These are phyloP conservation scores for Colletotrichum sidae DNA, from an alignment of 2,329 filamentous ascomycete genomes.

Conservation along the genomic window DNA sequence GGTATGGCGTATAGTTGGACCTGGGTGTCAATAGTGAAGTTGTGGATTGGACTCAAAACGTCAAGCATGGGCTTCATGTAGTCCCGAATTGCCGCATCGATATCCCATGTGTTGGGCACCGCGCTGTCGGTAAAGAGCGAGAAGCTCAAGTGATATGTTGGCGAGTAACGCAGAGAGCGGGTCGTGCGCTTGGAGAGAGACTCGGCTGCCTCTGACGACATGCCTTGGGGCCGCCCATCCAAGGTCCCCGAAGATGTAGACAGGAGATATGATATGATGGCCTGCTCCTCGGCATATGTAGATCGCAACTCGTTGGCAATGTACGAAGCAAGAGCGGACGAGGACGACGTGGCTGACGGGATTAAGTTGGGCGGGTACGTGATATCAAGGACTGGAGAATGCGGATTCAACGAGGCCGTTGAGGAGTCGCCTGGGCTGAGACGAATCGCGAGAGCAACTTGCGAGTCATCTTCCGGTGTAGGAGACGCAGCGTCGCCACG, in stretches of 20 bases:
- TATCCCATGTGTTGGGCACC: conserved; percentile 88
- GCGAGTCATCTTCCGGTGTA: conserved; percentile 54
- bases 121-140: conserved; percentile 89
- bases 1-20: conserved; percentile 91
- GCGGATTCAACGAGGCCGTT: conserved; percentile 74
- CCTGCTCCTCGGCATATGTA: conserved; percentile 89
- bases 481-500: conserved; percentile 43
- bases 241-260: conserved; percentile 67
- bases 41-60: conserved; percentile 84
- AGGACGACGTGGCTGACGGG: conserved; percentile 74
- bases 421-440: conserved; percentile 73
- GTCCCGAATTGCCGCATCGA: conserved; percentile 82
- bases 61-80: conserved; percentile 87
- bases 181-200: conserved; percentile 78
- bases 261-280: conserved; percentile 82
- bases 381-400: conserved; percentile 79
- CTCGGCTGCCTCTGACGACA: conserved; percentile 64
- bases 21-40: conserved; percentile 96
- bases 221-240: conserved; percentile 56
- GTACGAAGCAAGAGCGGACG: conserved; percentile 80
- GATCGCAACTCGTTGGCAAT: conserved; percentile 82
- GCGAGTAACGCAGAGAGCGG: conserved; percentile 88
- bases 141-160: conserved; percentile 95
- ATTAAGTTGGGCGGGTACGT: conserved; percentile 79
- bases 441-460: conserved; percentile 76